Conservation (phyloP, 2,329 filamentous ascomycete genomes). For the Neocucurbitaria cava region DNA sequence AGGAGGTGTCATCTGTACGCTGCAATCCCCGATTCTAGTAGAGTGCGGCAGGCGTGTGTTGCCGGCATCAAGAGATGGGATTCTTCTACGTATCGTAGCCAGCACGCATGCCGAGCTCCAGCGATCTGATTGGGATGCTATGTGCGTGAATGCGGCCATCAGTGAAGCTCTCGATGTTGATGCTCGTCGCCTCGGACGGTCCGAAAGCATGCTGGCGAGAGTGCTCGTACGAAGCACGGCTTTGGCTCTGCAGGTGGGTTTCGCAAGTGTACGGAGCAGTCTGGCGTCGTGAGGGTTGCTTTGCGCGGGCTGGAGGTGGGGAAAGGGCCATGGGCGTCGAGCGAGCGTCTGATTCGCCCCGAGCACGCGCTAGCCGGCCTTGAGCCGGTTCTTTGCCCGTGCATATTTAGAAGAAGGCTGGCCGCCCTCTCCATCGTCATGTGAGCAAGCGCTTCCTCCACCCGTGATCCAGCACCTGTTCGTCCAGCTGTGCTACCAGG, state of each 20-base stretch:
- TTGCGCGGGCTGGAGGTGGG: slow-evolving; percentile 13
- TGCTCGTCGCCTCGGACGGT: background rate
- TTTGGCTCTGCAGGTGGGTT: background rate
- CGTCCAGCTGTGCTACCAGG: slow-evolving; percentile 6
- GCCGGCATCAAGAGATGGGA: background rate
- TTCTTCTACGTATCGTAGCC: background rate
- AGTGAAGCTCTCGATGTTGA: background rate
- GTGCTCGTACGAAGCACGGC: too few species aligned
- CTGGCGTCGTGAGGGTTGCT: slow-evolving; percentile 8
- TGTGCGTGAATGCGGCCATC: background rate
- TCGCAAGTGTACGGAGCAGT: background rate
- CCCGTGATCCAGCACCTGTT: slow-evolving; percentile 14
- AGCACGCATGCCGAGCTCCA: background rate
- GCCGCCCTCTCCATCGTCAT: slow-evolving; percentile 6
- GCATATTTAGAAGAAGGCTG: slow-evolving; percentile 3
- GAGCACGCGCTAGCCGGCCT: background rate
- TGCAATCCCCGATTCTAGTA: slow-evolving; percentile 6
- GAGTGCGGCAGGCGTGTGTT: slow-evolving; percentile 8
- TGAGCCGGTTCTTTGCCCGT: background rate
- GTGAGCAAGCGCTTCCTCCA: slow-evolving; percentile 9
- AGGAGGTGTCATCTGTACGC: slow-evolving; percentile 30
- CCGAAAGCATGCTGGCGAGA: background rate
- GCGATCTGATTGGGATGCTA: background rate
- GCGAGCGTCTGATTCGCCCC: slow-evolving; percentile 13
- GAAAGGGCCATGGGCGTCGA: slow-evolving; percentile 13